Percentiles rank a stretch among this genome's conserved stretches.
Evolutionary conservation across 1,139 yeast species (phyloP).

Genomic region (Scheffersomyces parashehatae): DNA sequence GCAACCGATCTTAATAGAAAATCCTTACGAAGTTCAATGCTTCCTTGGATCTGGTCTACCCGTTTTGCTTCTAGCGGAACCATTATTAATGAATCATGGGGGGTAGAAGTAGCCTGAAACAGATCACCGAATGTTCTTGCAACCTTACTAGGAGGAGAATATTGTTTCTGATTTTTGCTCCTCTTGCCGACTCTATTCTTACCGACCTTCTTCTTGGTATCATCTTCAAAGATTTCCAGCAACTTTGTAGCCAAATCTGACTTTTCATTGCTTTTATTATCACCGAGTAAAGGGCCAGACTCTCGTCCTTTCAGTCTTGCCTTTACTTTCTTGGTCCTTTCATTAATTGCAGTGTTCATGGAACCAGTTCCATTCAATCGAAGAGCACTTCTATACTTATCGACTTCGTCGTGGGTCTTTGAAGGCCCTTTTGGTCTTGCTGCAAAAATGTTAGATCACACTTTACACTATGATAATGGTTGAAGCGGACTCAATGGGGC

Average conservation of each 20-base stretch:
- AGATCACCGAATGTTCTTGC: not conserved
- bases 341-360: no score
- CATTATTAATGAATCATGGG: conserved; percentile 8
- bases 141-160: not conserved
- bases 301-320: no score
- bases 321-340: no score
- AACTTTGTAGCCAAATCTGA: conserved; percentile 27
- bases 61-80: conserved; percentile 6
- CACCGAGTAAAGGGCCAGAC: no score
- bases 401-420: no score
- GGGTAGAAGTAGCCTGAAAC: conserved; percentile 18
- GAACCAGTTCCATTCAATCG: no score
- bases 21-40: not conserved
- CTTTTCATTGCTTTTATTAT: no score
- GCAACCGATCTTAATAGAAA: not conserved
- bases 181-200: conserved; percentile 20
- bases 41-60: conserved; percentile 10
- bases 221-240: conserved; percentile 33
- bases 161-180: not conserved
- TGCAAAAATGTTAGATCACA: no score
- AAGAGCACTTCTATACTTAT: no score
- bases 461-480: no score
- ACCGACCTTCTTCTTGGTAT: conserved; percentile 13
- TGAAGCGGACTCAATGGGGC: no score
- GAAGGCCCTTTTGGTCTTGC: no score